A percentile compares a stretch with the other conserved stretches of the same genome.
phyloP scores from a whole-genome alignment of 768 basidiomycete genomes.

The Boletus sensibilis region DNA sequence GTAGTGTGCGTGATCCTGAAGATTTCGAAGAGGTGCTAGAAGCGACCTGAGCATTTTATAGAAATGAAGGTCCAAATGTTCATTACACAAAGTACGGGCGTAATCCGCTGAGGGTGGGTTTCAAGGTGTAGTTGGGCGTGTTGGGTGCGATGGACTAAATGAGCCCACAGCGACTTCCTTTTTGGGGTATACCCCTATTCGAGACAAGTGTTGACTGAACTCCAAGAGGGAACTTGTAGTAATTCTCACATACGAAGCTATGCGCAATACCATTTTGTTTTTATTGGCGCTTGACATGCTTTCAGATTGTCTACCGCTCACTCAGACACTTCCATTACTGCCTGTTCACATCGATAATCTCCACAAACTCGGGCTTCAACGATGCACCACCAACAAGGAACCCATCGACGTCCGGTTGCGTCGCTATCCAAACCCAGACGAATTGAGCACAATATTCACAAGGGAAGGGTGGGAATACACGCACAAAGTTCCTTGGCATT shows the following conservation, averaged over 20 bases:
- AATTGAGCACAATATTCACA: not conserved
- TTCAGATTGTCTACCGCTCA: not conserved
- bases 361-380: conserved; percentile 93
- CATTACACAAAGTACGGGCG: not conserved
- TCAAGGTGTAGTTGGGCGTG: not conserved
- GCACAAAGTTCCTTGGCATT: conserved; percentile 87
- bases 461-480: conserved; percentile 26
- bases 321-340: conserved; percentile 8
- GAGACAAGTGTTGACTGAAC: too few relatives aligned
- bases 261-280: not conserved
- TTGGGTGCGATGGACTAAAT: not conserved
- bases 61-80: not conserved
- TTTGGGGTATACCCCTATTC: not conserved
- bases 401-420: conserved; percentile 85
- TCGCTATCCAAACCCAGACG: conserved; percentile 42
- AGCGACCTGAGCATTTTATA: conserved; percentile 54
- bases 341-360: conserved; percentile 78
- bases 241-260: not conserved
- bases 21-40: conserved; percentile 56
- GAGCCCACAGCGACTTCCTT: not conserved
- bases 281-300: not conserved
- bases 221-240: not conserved
- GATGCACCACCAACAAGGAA: conserved; percentile 99
- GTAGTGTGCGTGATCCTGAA: conserved; percentile 47
- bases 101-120: not conserved